Evolutionary conservation across 2,329 filamentous ascomycete genomes (phyloP).

Genomic region (Arthrobotrys megalospora): DNA sequence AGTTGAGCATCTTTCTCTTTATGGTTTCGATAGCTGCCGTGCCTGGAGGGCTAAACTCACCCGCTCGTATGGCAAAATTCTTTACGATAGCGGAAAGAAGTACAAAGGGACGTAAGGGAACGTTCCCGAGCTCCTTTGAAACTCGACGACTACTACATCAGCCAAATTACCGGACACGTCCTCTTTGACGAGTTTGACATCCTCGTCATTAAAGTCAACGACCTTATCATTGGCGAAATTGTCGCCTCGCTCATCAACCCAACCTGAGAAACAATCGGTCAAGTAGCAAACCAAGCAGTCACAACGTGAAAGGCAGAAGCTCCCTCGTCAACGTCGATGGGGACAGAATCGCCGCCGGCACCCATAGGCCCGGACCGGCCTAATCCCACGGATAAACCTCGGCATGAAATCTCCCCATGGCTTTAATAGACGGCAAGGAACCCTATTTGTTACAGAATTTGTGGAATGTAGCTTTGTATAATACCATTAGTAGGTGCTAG

Average conservation of each 20-base stretch:
- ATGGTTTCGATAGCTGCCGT: conserved; percentile 1
- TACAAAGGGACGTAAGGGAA: neutral
- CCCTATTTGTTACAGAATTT: neutral
- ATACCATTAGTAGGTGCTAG: neutral
- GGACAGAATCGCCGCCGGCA: neutral
- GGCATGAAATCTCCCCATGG: neutral
- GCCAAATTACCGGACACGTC: neutral
- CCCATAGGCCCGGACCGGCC: neutral
- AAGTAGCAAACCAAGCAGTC: neutral
- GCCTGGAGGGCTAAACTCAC: neutral
- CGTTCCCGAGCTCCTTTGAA: neutral
- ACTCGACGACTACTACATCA: neutral
- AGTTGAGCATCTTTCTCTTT: conserved; percentile 13
- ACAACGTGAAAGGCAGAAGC: neutral
- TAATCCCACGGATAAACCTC: neutral
- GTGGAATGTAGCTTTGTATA: neutral
- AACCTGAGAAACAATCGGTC: neutral
- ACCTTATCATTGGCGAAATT: neutral
- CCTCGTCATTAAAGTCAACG: too few species aligned
- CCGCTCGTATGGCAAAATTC: neutral
- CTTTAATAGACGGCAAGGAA: neutral
- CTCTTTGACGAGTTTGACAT: neutral
- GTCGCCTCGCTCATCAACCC: neutral
- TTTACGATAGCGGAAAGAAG: neutral
- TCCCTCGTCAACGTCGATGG: neutral